These are phyloP conservation scores for Fusarium nelsonii DNA, from an alignment of 2,329 filamentous ascomycete genomes.

Conservation along the genomic window DNA sequence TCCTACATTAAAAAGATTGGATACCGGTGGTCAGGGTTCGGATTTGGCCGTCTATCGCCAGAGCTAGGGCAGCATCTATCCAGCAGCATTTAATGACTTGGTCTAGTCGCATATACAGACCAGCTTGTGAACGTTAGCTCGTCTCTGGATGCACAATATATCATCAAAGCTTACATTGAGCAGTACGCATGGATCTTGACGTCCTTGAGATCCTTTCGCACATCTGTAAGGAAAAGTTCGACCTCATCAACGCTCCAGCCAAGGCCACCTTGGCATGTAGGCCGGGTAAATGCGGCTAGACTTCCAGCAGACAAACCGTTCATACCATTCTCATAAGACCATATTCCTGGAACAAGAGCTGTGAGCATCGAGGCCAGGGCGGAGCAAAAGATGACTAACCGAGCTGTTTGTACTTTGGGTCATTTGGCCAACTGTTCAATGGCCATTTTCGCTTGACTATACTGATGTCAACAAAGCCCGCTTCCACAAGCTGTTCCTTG, in stretches of 20 bases:
- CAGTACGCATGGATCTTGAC: neutral
- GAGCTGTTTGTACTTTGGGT: constrained; percentile 36
- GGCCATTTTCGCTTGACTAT: constrained; percentile 29
- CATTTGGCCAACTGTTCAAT: constrained; percentile 17
- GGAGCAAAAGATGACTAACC: neutral
- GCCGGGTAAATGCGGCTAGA: neutral
- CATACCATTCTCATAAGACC: neutral
- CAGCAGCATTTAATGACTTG: neutral
- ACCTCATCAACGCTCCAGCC: constrained; percentile 3
- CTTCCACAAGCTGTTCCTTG: constrained; percentile 21
- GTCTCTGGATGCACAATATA: fast-evolving
- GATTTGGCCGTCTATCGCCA: neutral
- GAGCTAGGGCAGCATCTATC: neutral
- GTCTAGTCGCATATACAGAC: neutral
- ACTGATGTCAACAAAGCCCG: constrained; percentile 11
- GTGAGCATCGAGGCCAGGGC: neutral
- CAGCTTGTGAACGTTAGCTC: neutral
- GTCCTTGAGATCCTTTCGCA: constrained; percentile 3
- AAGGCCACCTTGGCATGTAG: neutral
- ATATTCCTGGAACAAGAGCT: neutral
- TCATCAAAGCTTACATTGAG: neutral
- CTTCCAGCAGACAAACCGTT: neutral
- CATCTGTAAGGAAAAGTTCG: neutral
- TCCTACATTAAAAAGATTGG: too few species aligned
- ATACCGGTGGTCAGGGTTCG: too few species aligned